phyloP scores from a whole-genome alignment of 805 yeast species.

The Nakazawaea laoshanensis region DNA sequence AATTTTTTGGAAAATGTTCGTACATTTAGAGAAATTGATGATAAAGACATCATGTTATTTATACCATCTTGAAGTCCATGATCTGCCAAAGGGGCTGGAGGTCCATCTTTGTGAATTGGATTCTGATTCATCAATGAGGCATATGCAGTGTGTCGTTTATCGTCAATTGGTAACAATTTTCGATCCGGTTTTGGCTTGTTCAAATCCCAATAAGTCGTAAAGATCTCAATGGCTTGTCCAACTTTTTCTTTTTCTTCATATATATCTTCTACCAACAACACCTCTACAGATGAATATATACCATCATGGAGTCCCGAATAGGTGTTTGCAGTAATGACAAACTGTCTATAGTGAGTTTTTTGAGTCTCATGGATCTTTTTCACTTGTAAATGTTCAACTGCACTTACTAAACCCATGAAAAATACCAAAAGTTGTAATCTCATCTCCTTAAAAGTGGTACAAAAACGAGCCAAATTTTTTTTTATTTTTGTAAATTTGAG shows the following conservation, averaged over 20 bases:
- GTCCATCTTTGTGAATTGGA: not conserved
- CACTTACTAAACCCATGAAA: no score
- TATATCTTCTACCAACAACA: constrained; percentile 5
- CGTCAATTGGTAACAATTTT: constrained; percentile 1
- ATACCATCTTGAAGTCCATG: constrained; percentile 9
- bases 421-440: no score
- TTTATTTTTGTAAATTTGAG: no score
- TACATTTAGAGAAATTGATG: no score
- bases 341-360: not conserved
- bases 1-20: no score
- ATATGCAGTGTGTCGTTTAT: constrained; percentile 4
- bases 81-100: not conserved
- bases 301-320: constrained; percentile 1
- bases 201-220: constrained; percentile 5
- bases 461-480: no score
- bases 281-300: constrained; percentile 5
- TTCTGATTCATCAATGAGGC: constrained; percentile 3
- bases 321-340: not conserved
- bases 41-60: constrained; percentile 3
- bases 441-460: no score
- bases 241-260: constrained; percentile 6
- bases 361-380: not conserved
- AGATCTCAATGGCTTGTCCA: constrained; percentile 3
- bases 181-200: not conserved
- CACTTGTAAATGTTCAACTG: no score